A percentile compares a stretch with the other conserved stretches of the same genome.
Conservation (phyloP, 305 asterid genomes). For the Plantago lanceolata region DNA sequence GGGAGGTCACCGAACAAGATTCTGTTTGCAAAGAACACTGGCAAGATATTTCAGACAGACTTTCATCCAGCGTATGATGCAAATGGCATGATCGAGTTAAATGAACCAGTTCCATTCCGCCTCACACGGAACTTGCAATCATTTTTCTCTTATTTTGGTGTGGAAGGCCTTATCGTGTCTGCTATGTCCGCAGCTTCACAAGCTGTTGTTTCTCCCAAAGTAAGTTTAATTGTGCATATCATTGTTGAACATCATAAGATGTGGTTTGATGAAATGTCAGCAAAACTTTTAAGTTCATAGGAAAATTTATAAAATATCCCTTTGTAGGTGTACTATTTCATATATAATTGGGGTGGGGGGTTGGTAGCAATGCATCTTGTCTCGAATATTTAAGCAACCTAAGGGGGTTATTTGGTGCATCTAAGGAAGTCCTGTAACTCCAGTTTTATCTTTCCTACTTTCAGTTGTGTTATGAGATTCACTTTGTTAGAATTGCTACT, state of each 20-base stretch:
- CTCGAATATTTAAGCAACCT: no score
- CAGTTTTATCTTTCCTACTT: neutral
- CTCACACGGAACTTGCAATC: conserved; percentile 93
- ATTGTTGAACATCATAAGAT: no score
- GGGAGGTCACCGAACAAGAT: conserved; percentile 98
- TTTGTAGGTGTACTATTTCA: no score
- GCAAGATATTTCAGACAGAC: conserved; percentile 96
- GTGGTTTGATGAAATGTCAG: no score
- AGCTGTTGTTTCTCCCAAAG: conserved; percentile 94
- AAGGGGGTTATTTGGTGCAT: neutral
- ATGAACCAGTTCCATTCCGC: conserved; percentile 96
- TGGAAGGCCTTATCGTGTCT: conserved; percentile 92
- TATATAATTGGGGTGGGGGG: no score
- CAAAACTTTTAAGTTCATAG: no score
- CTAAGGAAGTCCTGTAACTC: neutral
- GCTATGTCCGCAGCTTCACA: conserved; percentile 97
- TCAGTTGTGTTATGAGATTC: neutral
- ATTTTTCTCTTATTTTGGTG: conserved; percentile 95
- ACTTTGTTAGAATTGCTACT: conserved; percentile 1
- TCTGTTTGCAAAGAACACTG: conserved; percentile 92
- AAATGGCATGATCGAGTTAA: conserved; percentile 93
- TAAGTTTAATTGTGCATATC: conserved; percentile 31
- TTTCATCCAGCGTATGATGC: conserved; percentile 97
- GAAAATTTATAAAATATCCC: no score
- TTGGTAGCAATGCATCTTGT: no score